These are phyloP conservation scores for Hemileccinum rubropunctum DNA, from an alignment of 768 basidiomycete genomes.

Conservation along the genomic window DNA sequence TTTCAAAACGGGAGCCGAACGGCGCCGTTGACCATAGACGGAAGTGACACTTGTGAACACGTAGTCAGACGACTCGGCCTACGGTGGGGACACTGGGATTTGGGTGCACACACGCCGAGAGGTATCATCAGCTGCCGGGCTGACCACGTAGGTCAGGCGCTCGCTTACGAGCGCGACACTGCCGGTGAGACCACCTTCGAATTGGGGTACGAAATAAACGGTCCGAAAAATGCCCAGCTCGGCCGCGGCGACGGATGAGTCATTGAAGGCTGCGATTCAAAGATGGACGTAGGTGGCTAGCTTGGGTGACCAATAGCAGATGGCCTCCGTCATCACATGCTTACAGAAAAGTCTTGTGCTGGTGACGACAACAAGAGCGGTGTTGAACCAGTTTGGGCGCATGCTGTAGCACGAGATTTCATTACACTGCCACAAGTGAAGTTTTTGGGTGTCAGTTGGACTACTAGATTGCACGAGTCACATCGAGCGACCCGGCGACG, in stretches of 20 bases:
- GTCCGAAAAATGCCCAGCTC: no score
- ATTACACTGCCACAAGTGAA: constrained; percentile 4
- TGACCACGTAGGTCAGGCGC: background rate
- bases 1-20: background rate
- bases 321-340: background rate
- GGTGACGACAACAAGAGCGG: background rate
- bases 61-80: no score
- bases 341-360: background rate
- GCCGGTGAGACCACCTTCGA: background rate
- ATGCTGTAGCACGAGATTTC: background rate
- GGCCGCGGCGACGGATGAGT: no score
- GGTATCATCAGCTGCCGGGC: no score
- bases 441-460: background rate
- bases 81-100: no score
- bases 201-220: no score
- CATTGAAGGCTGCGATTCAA: background rate
- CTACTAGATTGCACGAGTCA: no score
- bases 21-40: no score
- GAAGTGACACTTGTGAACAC: no score
- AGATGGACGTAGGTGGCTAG: background rate
- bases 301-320: no score
- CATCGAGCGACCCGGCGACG: background rate
- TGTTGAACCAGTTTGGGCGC: background rate
- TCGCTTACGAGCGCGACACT: background rate
- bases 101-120: no score